Evolutionary conservation across 306 rosid species (phyloP), one percentile per base, ranked within the genome.

Genomic region (Pterocarpus santalinus): DNA sequence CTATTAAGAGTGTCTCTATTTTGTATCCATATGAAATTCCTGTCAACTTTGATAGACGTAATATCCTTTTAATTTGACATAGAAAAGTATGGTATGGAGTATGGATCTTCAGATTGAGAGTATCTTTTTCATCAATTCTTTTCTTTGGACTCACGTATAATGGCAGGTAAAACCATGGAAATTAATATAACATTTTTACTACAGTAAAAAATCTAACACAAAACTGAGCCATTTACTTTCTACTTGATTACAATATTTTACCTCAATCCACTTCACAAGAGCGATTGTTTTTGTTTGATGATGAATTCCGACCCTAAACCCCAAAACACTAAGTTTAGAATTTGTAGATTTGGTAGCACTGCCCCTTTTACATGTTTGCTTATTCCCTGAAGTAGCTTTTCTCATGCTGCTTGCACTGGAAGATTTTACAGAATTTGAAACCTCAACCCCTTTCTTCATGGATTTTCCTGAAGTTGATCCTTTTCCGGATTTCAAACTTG

Each of bases 221-320:
- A 74, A 83, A 77, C 4, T 10, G 65, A 81, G 63, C 44, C 58
- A 30, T 63, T 62, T 55, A 63, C 69, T 77, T 68, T 13, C 81
- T 61, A 34, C 30, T 56, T 14, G 28, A 30, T 74, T 78, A 67
- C 64, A 81, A 66, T 4, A 57, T 57, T 51, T 15, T 30, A 16
- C 32, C 47, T 5, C 77, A 49, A 74, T 85, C 82, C 82, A 73
- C 83, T 75, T 79, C 88, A 86, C 49, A 70, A 80, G 6, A 16
- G n/a, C 28, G 28, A 22, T 22, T 22, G 28, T 22, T 22, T 22
- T 22, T 22, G 39, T 71, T 63, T 17, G 92, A 84, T 16, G 92
- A 90, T 78, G 89, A 82, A 69, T 68, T 87, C 76, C 91, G 82
- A 12, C 97, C 98, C 98, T 90, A 84, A 95, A 93, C 76, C 98